Base-by-base conservation (phyloP, 495 filamentous ascomycete genomes). In the Daldinia childiae region DNA sequence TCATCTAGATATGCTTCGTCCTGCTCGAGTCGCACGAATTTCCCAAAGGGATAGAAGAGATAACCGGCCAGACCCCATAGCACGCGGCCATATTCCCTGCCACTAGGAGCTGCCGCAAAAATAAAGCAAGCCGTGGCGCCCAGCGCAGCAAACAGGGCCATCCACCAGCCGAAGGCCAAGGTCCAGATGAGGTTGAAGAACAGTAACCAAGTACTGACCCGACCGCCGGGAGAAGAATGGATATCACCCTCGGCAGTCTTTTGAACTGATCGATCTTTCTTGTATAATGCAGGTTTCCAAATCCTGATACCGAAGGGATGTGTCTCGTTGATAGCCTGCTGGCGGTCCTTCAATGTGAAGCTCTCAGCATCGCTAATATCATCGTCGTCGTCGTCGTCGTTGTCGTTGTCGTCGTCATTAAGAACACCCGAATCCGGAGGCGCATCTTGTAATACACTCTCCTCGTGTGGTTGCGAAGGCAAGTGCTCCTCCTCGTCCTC, bases 271-370 rank as follows among this genome's bases (percentile, higher is more conserved):
- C 95, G 89, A 72, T 90, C 90, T 78, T 99, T 99, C 84, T 98
- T 98, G 86, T 99, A 99, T 41, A 99, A 77, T 0, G 95, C 95
- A 19, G 95, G 95, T 79, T 99, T 99, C 95, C 95, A 99, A 34
- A 99, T 91, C 67, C 95, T 90, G 76, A 99, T 98, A 79, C 95
- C 95, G 72, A 99, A 99, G 0, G 95, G 95, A 83, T 99, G 95
- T 0, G 95, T 99, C 79, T 97, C 90, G 81, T 99, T 99, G 81
- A 99, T 99, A 57, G 95, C 95, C 79, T 97, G 90, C 80, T 99
- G 95, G 39, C 95, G 90, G 77, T 98, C 95, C 81, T 97, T 96
- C 62, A 92, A 82, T 39, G 90, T 92, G 78, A 92, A 92, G 79
- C 92, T 95, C 76, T 92, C 94, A 6, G 91, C 90, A 69, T 93